Evolutionary conservation across 2,329 filamentous ascomycete species (phyloP).

Genomic region (Colletotrichum navitas): DNA sequence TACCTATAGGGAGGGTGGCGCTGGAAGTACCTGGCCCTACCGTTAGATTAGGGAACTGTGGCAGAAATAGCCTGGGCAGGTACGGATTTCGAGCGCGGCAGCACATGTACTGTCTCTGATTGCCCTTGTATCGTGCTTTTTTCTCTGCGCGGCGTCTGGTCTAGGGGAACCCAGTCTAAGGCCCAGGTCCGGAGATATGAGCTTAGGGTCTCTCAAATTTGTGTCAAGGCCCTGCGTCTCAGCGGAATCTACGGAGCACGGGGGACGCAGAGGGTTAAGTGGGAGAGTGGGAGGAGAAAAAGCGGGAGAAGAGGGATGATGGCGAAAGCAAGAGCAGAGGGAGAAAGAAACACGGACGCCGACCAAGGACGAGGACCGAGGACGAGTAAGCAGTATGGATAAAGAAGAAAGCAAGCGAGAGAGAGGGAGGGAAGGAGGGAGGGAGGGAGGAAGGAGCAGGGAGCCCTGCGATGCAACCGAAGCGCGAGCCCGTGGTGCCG

Average conservation of each 20-base stretch:
- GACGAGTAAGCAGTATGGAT: background rate
- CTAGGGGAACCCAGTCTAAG: background rate
- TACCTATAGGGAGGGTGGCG: constrained; percentile 12
- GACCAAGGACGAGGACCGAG: background rate
- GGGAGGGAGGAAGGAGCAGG: constrained; percentile 13
- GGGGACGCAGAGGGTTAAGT: constrained; percentile 1
- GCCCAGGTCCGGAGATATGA: constrained; percentile 6
- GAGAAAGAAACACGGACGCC: constrained; percentile 9
- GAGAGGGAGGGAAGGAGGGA: background rate
- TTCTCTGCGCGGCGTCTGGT: constrained; percentile 1
- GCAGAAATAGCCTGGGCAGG: constrained; percentile 27
- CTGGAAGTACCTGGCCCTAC: constrained; percentile 34
- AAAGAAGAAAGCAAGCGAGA: background rate
- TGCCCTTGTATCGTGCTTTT: constrained; percentile 32
- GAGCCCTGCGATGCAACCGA: constrained; percentile 31
- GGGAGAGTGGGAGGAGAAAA: constrained; percentile 3
- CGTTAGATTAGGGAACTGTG: constrained; percentile 20
- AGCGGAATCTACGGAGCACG: constrained; percentile 3
- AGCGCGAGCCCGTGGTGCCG: constrained; percentile 33
- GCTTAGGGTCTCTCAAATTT: constrained; percentile 7
- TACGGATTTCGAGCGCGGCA: constrained; percentile 14
- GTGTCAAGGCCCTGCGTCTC: background rate
- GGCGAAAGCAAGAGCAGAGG: constrained; percentile 1
- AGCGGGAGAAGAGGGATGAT: constrained; percentile 1
- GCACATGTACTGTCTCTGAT: constrained; percentile 34